Evolutionary conservation across 208 protist genomes (phyloP), one percentile per base, ranked within the genome.

Genomic region (Angomonas desouzai): DNA sequence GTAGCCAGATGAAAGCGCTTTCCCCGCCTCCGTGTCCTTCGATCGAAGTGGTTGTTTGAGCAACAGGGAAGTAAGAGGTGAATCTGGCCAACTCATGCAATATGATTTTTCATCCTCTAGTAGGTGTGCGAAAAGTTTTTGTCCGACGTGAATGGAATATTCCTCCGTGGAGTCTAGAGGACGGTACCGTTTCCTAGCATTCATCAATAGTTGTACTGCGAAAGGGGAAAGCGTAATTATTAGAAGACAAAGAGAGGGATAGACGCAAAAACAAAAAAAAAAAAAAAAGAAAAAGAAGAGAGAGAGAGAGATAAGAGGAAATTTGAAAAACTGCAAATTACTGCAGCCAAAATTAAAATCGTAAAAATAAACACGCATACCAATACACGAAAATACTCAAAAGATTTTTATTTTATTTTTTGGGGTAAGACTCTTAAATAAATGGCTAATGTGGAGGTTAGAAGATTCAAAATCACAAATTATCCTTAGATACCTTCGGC

Each of bases 31-130:
- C 3, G 45, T 51, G 45, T 51, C 45, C 45, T 51, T 55, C 25
- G 74, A 64, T 28, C 69, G 67, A 0, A 56, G 28, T 29, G 57
- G 33, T 45, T 56, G 66, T 29, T 61, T 57, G 45, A 34, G 57
- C 30, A 80, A 63, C 56, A 66, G 70, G 47, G 68, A 49, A 55
- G 73, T 70, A 25, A 81, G 70, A 20, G 70, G 57, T 20, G 80
- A 74, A 20, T 82, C 79, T 0, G 89, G 89, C 86, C 89, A 95
- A 62, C 85, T 92, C 60, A 91, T 83, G 65, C 82, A 90, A 57
- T 95, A 95, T 6, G 79, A 81, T 48, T 75, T 74, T 62, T 92
- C 83, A 62, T 95, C 82, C 20, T 76, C 69, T 9, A 95, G 72
- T 3, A 77, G 62, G 18, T 68, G 57, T 27, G 91, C 55, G 16